Evolutionary conservation across 306 rosid genomes (phyloP), one percentile per base, ranked within the genome.

Genomic region (Cucurbita moschata): DNA sequence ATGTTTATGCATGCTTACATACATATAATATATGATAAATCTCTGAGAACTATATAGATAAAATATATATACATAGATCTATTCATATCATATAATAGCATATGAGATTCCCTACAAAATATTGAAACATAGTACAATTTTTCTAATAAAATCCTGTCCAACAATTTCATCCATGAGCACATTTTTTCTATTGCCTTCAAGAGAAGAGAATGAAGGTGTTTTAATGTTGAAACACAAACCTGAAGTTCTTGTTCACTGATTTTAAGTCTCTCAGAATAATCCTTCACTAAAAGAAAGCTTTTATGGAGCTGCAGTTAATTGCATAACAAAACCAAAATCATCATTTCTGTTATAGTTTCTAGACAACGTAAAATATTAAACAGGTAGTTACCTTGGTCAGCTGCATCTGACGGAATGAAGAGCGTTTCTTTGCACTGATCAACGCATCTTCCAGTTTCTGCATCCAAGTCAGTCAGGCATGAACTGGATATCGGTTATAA

Each of bases 381-480:
- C 19, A 6, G 72, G 11, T 35, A 12, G n/a, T 79, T 85, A 94
- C 99, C 96, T 91, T 89, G 77, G 78, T 80, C 82, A 85, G 79
- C 70, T 86, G 96, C 83, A 37, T 76, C 81, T 87, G 92, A 52
- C 77, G 87, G 81, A 81, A 76, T 26, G 90, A 85, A 84, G 95
- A 12, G 74, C 80, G 84, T 76, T 87, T 94, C 90, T 91, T 94
- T 8, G 88, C 88, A 82, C 76, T 80, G 77, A 86, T 81, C 83
- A 94, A 83, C 9, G 89, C 88, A 72, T 94, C 99, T 87, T 91
- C 97, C 81, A 94, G 79, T 82, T 89, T 89, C 99, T 91, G 92
- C 76, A 80, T 73, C 43, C 21, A 65, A 44, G 54, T 68, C 61
- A 72, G 76, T 69, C 72, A 71, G 65, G 75, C 74, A 73, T 47